Evolutionary conservation across 257 asterid species (phyloP), one percentile per base, ranked within the genome.

Genomic region (Lycium barbarum): DNA sequence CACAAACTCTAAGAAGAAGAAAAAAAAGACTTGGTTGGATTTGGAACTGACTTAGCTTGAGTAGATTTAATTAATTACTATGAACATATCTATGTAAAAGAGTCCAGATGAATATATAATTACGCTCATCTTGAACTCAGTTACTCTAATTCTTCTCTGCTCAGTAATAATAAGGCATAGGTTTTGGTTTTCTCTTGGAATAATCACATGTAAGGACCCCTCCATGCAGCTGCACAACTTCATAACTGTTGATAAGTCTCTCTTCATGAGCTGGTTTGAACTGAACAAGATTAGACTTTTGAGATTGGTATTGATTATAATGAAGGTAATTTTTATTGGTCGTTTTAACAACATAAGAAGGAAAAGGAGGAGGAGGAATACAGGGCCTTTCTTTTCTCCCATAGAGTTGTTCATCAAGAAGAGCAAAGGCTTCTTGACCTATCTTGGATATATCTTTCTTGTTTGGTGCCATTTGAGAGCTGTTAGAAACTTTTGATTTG

Each of bases 401-500:
- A 59, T 59, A 59, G n/a, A 5, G 43, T 67, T 73, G 80, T 73
- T 73, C 80, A 20, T 73, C 59, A 73, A 73, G 80, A 45, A 45
- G 40, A 47, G 59, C 40, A 73, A 73, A 73, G 5, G 59, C 59
- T 45, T 47, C 80, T 73, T 73, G 80, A 11, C 80, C 80, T 73
- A 73, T 73, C 26, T 20, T 73, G 2, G 59, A 73, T 43, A 73
- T n/a, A 18, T 73, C 57, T 73, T 47, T 73, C 59, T 47, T n/a
- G n/a, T n/a, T n/a, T n/a, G n/a, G n/a, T n/a, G n/a, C n/a, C n/a
- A n/a, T n/a, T n/a, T n/a, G n/a, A 20, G 80, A 11, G 51, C 20
- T 73, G n/a, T 18, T 0, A n/a, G 18, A 45, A 72, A 5, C 2
- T 9, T n/a, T n/a, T n/a, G n/a, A n/a, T 43, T 38, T 9, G 11